phyloP scores from a whole-genome alignment of 2,329 filamentous ascomycete species.

The Cadophora sp. region DNA sequence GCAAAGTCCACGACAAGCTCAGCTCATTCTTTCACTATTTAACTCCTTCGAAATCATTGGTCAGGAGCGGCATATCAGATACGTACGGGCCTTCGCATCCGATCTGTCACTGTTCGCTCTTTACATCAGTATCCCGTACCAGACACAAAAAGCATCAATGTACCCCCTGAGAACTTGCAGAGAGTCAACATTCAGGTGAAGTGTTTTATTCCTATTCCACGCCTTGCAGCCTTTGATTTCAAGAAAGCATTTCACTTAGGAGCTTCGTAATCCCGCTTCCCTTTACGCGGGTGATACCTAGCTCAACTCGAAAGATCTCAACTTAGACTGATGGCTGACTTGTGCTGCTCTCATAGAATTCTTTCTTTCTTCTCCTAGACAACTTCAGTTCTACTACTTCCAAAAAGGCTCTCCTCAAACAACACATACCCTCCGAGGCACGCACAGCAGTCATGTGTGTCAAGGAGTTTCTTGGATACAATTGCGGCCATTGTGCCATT shows the following conservation, averaged over 20 bases:
- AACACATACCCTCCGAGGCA: slow-evolving; percentile 1
- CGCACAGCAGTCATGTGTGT: slow-evolving; percentile 51
- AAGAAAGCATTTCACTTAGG: not conserved
- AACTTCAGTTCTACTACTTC: not conserved
- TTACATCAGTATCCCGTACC: not conserved
- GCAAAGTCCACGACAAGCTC: not conserved
- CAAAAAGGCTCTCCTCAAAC: not conserved
- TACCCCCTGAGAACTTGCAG: not conserved
- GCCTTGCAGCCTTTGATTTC: not conserved
- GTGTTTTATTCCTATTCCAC: not conserved
- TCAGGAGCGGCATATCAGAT: not conserved
- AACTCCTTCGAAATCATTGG: not conserved
- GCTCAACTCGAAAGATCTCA: too few relatives aligned
- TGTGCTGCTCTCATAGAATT: not conserved
- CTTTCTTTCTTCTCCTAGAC: not conserved
- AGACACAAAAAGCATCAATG: not conserved
- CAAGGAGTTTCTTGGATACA: slow-evolving; percentile 53
- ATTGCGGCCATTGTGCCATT: slow-evolving; percentile 54
- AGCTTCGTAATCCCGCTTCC: too few relatives aligned
- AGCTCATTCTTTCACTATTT: not conserved
- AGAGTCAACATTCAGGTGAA: not conserved
- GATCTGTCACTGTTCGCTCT: not conserved
- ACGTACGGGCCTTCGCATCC: too few relatives aligned
- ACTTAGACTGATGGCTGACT: not conserved
- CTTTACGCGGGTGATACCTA: too few relatives aligned